Conservation (phyloP, 306 rosid species). For the Parietaria judaica region DNA sequence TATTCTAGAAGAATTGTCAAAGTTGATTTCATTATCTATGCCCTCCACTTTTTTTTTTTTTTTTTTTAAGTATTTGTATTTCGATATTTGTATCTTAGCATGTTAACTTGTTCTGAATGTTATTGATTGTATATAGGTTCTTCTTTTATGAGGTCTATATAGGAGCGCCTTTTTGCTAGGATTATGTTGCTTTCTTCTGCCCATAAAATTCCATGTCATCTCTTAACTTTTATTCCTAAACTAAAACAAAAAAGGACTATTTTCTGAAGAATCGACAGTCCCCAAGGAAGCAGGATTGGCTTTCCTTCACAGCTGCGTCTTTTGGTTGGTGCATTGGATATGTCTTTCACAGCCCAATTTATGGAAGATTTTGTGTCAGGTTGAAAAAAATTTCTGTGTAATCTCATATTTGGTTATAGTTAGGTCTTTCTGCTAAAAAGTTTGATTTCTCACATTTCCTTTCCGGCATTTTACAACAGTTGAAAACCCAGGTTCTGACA, state of each 20-base stretch:
- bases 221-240: background rate
- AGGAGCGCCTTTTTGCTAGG: background rate
- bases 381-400: slow-evolving; percentile 24
- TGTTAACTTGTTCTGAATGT: background rate
- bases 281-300: slow-evolving; percentile 60
- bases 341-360: slow-evolving; percentile 83
- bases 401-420: slow-evolving; percentile 4
- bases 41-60: background rate
- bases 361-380: slow-evolving; percentile 98
- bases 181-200: background rate
- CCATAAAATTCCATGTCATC: background rate
- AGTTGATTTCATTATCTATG: too few relatives aligned
- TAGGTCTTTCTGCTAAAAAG: slow-evolving; percentile 20
- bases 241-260: background rate
- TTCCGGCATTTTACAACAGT: slow-evolving; percentile 40
- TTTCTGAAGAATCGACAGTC: slow-evolving; percentile 48
- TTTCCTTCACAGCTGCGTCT: slow-evolving; percentile 70
- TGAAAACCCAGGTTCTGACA: slow-evolving; percentile 69
- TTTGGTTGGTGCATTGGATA: slow-evolving; percentile 64
- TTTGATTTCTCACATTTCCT: slow-evolving; percentile 16
- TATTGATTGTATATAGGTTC: background rate
- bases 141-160: too few relatives aligned
- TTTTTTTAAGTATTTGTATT: background rate
- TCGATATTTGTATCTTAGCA: too few relatives aligned
- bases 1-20: too few relatives aligned